Base-by-base conservation (phyloP, 768 basidiomycete genomes). In the Phaeotremella skinneri region DNA sequence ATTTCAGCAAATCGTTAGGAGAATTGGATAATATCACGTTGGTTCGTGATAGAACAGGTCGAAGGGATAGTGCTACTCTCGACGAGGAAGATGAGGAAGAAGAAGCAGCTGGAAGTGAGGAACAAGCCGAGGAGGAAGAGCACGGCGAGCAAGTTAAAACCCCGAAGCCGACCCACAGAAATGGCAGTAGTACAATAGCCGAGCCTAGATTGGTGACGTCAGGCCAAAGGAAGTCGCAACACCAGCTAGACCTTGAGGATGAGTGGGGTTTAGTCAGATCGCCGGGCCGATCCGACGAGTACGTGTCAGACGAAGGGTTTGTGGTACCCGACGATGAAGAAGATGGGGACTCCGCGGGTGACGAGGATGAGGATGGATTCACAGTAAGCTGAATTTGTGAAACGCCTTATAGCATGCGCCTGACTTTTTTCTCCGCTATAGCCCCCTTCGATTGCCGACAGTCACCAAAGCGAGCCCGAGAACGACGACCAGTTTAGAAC, bases 71-170 rank as follows among this genome's bases (percentile, higher is more conserved):
- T 21, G 49, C 16, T 5, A 53, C 30, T 7, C 32, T 34, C 4
- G 63, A 41, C 43, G 57, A 51, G 25, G 57, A 49, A 9, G 43
- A 42, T 41, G 52, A 43, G 25, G 57, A 70, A 50, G 52, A 78
- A 43, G 59, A 59, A 6, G 73, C 74, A 7, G 70, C 72, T 42
- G 72, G 63, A 6, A 74, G 81, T 14, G 85, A 84, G 5, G 81
- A 82, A 26, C 79, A 85, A 23, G 82, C 83, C 29, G 68, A 79
- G 23, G 74, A 76, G 2, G 61, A 73, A 23, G 66, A 72, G 13
- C 56, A 52, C 20, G 41, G 37, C 29, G 61, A 30, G 4, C 7
- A 25, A 2, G 55, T 31, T 56, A 32, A 39, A n/a, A 34, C 21
- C 6, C 50, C 4, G 62, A 85, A 84, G 34, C 17, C 49, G 32